Conservation (phyloP, 148 eudicot species). For the Persicaria tinctoria region DNA sequence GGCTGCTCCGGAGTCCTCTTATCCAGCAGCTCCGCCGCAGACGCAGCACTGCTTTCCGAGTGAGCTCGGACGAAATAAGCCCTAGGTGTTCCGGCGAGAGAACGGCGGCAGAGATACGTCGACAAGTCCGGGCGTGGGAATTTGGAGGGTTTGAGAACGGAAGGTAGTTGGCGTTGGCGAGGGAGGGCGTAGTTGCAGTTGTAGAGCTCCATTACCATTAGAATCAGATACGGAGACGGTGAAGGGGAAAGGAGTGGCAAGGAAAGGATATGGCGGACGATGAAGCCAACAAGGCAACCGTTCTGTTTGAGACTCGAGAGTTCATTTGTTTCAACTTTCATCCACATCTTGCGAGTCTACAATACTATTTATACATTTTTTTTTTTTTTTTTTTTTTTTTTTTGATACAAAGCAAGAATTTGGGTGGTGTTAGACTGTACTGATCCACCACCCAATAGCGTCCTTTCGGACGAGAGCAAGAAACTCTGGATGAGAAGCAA, state of each 20-base stretch:
- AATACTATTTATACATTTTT: too few relatives aligned
- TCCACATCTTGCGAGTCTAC: too few relatives aligned
- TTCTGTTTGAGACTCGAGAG: neutral
- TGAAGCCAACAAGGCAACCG: neutral
- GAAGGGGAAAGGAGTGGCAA: neutral
- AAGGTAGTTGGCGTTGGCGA: neutral
- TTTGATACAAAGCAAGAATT: too few relatives aligned
- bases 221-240: neutral
- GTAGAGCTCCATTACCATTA: constrained; percentile 7
- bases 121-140: neutral
- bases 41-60: neutral
- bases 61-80: constrained; percentile 5
- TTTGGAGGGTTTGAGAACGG: neutral
- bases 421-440: too few relatives aligned
- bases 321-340: too few relatives aligned
- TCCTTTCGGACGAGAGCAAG: too few relatives aligned
- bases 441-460: too few relatives aligned
- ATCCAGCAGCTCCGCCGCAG: constrained; percentile 13
- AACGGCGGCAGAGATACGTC: neutral
- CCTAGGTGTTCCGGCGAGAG: neutral
- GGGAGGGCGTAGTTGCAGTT: neutral
- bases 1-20: constrained; percentile 42
- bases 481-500: too few relatives aligned
- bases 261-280: constrained; percentile 4
- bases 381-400: too few relatives aligned